Conservation (phyloP, 2,329 filamentous ascomycete species). For the Coleophoma crateriformis region DNA sequence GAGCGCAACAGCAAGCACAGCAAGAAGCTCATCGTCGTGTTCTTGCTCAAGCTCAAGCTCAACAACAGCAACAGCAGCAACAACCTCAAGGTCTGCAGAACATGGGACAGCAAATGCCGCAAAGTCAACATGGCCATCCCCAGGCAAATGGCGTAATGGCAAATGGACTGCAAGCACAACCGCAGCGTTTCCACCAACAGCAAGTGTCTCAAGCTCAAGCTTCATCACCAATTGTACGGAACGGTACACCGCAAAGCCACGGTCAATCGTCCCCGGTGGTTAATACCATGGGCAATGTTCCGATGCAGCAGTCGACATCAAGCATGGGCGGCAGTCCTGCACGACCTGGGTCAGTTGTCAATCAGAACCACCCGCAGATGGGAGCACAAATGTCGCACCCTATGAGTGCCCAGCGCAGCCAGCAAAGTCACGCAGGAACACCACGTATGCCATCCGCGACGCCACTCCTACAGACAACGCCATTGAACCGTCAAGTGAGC, state of each 20-base stretch:
- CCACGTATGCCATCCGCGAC: slow-evolving; percentile 57
- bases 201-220: slow-evolving; percentile 55
- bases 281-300: slow-evolving; percentile 35
- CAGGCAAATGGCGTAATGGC: slow-evolving; percentile 35
- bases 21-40: neutral
- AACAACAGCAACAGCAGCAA: slow-evolving; percentile 24
- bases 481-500: slow-evolving; percentile 46
- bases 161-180: slow-evolving; percentile 29
- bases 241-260: slow-evolving; percentile 56
- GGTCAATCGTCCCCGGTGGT: slow-evolving; percentile 63
- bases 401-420: slow-evolving; percentile 60
- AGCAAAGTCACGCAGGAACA: slow-evolving; percentile 62
- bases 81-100: slow-evolving; percentile 27
- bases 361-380: slow-evolving; percentile 48
- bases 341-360: slow-evolving; percentile 60
- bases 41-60: slow-evolving; percentile 21
- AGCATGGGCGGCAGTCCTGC: slow-evolving; percentile 65
- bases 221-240: slow-evolving; percentile 61
- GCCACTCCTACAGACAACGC: slow-evolving; percentile 58
- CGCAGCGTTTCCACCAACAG: slow-evolving; percentile 34
- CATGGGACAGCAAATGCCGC: slow-evolving; percentile 26
- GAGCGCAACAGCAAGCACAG: slow-evolving; percentile 13
- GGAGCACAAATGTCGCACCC: slow-evolving; percentile 53
- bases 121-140: slow-evolving; percentile 38
- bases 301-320: slow-evolving; percentile 62